Conservation (phyloP, 2,329 filamentous ascomycete genomes). For the Akanthomyces uredinophilus region DNA sequence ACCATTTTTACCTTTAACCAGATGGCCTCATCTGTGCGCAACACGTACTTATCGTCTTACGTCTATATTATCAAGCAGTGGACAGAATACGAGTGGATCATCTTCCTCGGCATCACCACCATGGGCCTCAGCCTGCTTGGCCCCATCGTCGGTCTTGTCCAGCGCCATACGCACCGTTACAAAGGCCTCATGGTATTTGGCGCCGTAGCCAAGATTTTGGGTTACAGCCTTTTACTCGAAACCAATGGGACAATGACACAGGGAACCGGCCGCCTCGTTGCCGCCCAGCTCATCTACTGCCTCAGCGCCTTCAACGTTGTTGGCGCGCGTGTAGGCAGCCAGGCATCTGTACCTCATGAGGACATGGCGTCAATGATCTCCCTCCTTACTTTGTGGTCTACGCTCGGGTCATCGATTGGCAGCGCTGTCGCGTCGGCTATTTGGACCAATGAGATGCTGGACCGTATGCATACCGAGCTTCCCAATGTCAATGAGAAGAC, state of each 20-base stretch:
- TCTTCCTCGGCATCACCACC: constrained; percentile 36
- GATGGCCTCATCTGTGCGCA: constrained; percentile 19
- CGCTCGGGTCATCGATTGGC: constrained; percentile 35
- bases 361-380: constrained; percentile 36
- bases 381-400: constrained; percentile 34
- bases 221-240: constrained; percentile 29
- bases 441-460: constrained; percentile 31
- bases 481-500: constrained; percentile 20
- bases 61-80: constrained; percentile 37
- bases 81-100: constrained; percentile 37
- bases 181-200: constrained; percentile 36
- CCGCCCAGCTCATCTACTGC: constrained; percentile 31
- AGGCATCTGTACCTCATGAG: constrained; percentile 38
- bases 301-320: constrained; percentile 34
- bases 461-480: constrained; percentile 23
- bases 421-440: constrained; percentile 31
- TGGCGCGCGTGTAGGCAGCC: constrained; percentile 34
- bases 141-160: constrained; percentile 31
- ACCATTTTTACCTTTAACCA: constrained; percentile 26
- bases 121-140: constrained; percentile 33
- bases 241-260: constrained; percentile 23
- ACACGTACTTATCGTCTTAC: constrained; percentile 27
- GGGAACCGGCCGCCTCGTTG: constrained; percentile 29
- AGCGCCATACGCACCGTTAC: constrained; percentile 35
- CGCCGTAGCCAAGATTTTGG: constrained; percentile 22